A percentile compares a stretch with the other conserved stretches of the same genome.
Conservation (phyloP, 768 basidiomycete species). For the Russula vinacea region DNA sequence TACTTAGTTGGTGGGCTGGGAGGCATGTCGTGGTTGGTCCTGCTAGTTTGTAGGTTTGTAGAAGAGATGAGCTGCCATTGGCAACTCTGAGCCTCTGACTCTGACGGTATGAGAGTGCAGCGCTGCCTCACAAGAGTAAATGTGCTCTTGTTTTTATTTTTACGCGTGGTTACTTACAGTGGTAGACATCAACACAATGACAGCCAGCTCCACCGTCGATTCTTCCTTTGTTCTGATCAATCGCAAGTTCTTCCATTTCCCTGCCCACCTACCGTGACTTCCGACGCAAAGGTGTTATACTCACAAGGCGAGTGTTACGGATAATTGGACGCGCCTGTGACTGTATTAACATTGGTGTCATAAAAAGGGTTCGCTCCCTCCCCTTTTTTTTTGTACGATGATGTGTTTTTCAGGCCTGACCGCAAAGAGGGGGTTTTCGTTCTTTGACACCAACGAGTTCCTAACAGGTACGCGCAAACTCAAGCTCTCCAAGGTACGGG, state of each 20-base stretch:
- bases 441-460: conserved; percentile 14
- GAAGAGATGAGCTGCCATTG: not conserved
- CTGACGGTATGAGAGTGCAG: too few species aligned
- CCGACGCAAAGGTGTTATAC: conserved; percentile 36
- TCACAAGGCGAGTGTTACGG: conserved; percentile 59
- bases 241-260: too few species aligned
- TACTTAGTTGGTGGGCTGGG: not conserved
- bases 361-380: conserved; percentile 59
- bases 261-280: too few species aligned
- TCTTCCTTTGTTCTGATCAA: too few species aligned
- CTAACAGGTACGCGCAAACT: conserved; percentile 27
- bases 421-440: conserved; percentile 21
- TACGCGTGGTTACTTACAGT: too few species aligned
- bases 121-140: too few species aligned
- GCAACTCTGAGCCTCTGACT: too few species aligned
- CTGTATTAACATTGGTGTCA: conserved; percentile 59
- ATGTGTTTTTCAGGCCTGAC: conserved; percentile 20
- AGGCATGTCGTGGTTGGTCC: not conserved
- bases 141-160: too few species aligned
- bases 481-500: not conserved
- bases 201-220: too few species aligned
- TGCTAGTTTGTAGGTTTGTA: too few species aligned
- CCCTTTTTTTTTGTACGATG: not conserved
- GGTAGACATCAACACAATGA: too few species aligned
- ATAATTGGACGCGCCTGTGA: conserved; percentile 50